phyloP scores from a whole-genome alignment of 371 early-diverging fungal genomes.

The Paramicrosporidium saccamoebae region DNA sequence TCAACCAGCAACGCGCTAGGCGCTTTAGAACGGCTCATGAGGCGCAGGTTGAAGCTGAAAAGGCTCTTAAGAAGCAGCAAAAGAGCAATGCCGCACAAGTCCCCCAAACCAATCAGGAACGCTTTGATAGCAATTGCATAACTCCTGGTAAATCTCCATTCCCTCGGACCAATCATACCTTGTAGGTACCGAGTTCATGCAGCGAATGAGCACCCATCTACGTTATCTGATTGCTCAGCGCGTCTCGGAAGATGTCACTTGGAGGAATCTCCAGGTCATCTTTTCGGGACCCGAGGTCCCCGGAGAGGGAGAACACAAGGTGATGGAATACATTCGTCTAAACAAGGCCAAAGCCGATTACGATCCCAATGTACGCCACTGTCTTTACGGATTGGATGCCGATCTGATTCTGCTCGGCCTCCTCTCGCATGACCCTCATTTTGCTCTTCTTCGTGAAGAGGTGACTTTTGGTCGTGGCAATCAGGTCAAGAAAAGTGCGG shows the following conservation, averaged over 20 bases:
- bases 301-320: constrained; percentile 99
- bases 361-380: constrained; percentile 55
- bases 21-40: constrained; percentile 83
- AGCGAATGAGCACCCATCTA: constrained; percentile 40
- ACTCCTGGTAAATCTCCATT: constrained; percentile 41
- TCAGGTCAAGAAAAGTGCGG: constrained; percentile 13
- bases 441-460: constrained; percentile 83
- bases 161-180: not conserved
- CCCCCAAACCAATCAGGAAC: constrained; percentile 15
- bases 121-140: constrained; percentile 93
- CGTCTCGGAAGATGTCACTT: constrained; percentile 50
- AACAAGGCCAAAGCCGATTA: constrained; percentile 40
- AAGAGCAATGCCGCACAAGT: constrained; percentile 16
- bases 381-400: constrained; percentile 92
- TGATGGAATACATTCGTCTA: constrained; percentile 85
- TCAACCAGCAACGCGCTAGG: constrained; percentile 96
- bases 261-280: constrained; percentile 68
- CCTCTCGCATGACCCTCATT: constrained; percentile 76
- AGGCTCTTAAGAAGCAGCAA: constrained; percentile 20
- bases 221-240: constrained; percentile 63
- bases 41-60: constrained; percentile 25
- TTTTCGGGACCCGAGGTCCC: constrained; percentile 83
- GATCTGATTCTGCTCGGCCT: constrained; percentile 95
- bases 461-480: constrained; percentile 41
- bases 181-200: constrained; percentile 89